phyloP scores from a whole-genome alignment of 345 rosid species.

The Heritiera littoralis region DNA sequence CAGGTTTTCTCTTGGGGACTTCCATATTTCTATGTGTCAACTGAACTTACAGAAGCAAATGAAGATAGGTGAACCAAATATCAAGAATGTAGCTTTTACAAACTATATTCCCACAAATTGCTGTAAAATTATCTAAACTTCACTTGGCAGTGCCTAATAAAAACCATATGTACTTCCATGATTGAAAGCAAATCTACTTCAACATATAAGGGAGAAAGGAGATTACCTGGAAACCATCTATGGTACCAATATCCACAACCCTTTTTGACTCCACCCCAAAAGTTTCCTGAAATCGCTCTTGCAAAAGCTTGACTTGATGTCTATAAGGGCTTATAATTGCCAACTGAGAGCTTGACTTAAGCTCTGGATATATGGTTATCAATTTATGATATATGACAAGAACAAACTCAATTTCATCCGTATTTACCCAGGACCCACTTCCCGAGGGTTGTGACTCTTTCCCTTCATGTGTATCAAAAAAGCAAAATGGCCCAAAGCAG shows the following conservation, averaged over 20 bases:
- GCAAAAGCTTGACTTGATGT: conserved; percentile 85
- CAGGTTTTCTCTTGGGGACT: neutral
- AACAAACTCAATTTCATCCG: conserved; percentile 83
- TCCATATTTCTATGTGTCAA: neutral
- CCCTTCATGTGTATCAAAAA: conserved; percentile 84
- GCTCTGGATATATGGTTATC: conserved; percentile 68
- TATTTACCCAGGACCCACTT: conserved; percentile 80
- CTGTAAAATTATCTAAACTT: neutral
- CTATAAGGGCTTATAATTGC: conserved; percentile 91
- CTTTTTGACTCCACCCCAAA: conserved; percentile 74
- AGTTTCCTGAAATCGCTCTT: conserved; percentile 69
- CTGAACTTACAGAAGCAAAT: neutral
- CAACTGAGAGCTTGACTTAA: conserved; percentile 84
- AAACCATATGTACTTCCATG: neutral
- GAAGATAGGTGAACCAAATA: neutral
- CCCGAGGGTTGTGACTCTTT: conserved; percentile 83
- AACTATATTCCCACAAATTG: neutral
- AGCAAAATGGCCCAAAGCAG: conserved; percentile 92
- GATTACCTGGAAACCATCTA: conserved; percentile 95
- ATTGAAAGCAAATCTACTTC: neutral
- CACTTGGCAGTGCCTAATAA: neutral
- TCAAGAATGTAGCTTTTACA: neutral
- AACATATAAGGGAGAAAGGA: neutral
- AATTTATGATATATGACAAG: conserved; percentile 76
- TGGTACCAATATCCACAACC: conserved; percentile 83